Evolutionary conservation across 2,329 filamentous ascomycete species (phyloP), one percentile per base, ranked within the genome.

Genomic region (Ophiostoma perfectum): DNA sequence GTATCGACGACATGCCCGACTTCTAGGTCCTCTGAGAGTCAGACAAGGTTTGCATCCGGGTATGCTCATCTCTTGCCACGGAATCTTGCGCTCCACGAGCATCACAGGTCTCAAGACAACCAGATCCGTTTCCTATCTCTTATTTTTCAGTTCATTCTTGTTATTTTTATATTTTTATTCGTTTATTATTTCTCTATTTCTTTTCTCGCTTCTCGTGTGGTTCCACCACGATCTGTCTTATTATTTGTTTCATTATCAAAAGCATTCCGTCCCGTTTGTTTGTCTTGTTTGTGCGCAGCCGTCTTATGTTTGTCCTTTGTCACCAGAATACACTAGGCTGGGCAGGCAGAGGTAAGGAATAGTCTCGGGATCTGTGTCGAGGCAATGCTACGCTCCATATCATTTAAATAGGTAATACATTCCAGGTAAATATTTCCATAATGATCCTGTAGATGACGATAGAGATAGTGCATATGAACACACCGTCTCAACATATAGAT

Each of bases 321-420:
- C 64, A 44, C 68, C 49, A 38, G 36, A 14, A 14, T 27, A 27
- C 8, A 38, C 47, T 16, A 27, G 44, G 60, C 41, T 47, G 45
- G 60, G 44, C 60, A 41, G 68, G 64, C 68, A 66, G 65, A 69
- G 65, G 68, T 69, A 69, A 69, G 68, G 65, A 66, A 66, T 27
- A 27, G 27, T 27, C 27, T 27, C 27, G 27, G 27, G 27, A 27
- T 27, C 27, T 27, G 27, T 27, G 27, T 27, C 27, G 27, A 1
- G 27, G 27, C 27, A 27, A 27, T 27, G 27, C 27, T 27, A 27
- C 27, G 27, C 27, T 27, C n/a, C n/a, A n/a, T 27, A 27, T 27
- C 27, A 27, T 27, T 27, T 27, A 27, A 27, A 27, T 27, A 27
- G 27, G 27, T 27, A 27, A 27, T 27, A 27, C 27, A 27, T 27